These are phyloP conservation scores for Aspergillus glaucus DNA, from an alignment of 2,329 filamentous ascomycete genomes.

Conservation along the genomic window DNA sequence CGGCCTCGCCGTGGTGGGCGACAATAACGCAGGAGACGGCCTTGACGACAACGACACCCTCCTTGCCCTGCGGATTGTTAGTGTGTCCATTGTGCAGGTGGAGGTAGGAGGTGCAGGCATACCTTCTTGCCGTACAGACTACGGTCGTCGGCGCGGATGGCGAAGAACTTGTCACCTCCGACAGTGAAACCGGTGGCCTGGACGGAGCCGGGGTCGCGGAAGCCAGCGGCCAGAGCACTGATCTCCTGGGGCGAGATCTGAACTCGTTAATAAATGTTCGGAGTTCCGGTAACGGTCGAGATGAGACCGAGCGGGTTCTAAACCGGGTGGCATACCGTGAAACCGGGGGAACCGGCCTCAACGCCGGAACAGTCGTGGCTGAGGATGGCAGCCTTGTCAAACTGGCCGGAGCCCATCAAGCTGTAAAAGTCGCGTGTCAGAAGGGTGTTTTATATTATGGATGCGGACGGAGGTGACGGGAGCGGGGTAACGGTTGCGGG, in stretches of 20 bases:
- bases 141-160: constrained; percentile 67
- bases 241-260: constrained; percentile 52
- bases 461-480: constrained; percentile 6
- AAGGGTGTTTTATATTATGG: not conserved
- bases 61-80: constrained; percentile 55
- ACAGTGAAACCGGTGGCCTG: constrained; percentile 66
- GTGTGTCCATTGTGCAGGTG: no score
- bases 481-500: constrained; percentile 7
- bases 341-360: constrained; percentile 66
- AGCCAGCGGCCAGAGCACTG: constrained; percentile 46
- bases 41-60: constrained; percentile 77
- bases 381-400: constrained; percentile 82
- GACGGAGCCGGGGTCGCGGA: constrained; percentile 44
- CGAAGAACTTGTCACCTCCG: constrained; percentile 70
- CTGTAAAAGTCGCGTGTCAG: constrained; percentile 41
- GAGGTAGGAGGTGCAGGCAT: constrained; percentile 20
- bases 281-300: not conserved
- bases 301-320: not conserved
- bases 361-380: constrained; percentile 71
- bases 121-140: constrained; percentile 85
- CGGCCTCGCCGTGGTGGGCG: constrained; percentile 71
- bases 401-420: constrained; percentile 69
- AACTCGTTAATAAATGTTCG: constrained; percentile 5
- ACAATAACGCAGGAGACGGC: constrained; percentile 84
- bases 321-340: constrained; percentile 55